These are phyloP conservation scores for Macrocystidia cucumis DNA, from an alignment of 1,284 basidiomycete genomes.

Conservation along the genomic window DNA sequence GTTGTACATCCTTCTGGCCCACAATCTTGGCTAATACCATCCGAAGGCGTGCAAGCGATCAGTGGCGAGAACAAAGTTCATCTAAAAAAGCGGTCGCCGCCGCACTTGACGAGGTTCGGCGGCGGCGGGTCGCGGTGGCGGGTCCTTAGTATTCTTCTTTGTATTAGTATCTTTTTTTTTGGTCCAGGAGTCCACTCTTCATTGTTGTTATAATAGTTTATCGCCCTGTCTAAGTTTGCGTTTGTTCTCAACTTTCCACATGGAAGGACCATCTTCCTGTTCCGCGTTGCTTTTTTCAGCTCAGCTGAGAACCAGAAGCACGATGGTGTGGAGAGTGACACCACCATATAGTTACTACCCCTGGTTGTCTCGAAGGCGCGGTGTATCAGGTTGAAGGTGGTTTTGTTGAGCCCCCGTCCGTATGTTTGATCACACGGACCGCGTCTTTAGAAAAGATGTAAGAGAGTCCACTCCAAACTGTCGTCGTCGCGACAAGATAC, in stretches of 20 bases:
- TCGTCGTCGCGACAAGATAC: slow-evolving; percentile 82
- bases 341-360: too few species aligned
- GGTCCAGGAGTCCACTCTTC: too few species aligned
- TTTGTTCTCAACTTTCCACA: too few species aligned
- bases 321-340: too few species aligned
- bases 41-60: slow-evolving; percentile 45
- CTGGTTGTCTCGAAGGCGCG: background rate
- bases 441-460: slow-evolving; percentile 76
- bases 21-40: slow-evolving; percentile 7
- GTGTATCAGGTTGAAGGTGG: slow-evolving; percentile 11
- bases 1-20: slow-evolving; percentile 16
- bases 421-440: slow-evolving; percentile 54
- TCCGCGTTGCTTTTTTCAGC: slow-evolving; percentile 1
- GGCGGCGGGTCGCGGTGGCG: slow-evolving; percentile 28
- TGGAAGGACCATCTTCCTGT: background rate
- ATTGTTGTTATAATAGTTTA: too few species aligned
- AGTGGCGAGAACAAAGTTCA: slow-evolving; percentile 54
- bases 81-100: slow-evolving; percentile 53
- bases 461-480: slow-evolving; percentile 87
- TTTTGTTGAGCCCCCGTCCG: slow-evolving; percentile 25
- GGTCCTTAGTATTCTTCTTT: slow-evolving; percentile 6
- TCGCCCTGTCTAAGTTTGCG: too few species aligned
- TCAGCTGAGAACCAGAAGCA: background rate
- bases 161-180: background rate
- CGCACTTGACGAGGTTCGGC: slow-evolving; percentile 65